Conservation (phyloP, 2,329 filamentous ascomycete species). For the Trichoderma lentiforme region DNA sequence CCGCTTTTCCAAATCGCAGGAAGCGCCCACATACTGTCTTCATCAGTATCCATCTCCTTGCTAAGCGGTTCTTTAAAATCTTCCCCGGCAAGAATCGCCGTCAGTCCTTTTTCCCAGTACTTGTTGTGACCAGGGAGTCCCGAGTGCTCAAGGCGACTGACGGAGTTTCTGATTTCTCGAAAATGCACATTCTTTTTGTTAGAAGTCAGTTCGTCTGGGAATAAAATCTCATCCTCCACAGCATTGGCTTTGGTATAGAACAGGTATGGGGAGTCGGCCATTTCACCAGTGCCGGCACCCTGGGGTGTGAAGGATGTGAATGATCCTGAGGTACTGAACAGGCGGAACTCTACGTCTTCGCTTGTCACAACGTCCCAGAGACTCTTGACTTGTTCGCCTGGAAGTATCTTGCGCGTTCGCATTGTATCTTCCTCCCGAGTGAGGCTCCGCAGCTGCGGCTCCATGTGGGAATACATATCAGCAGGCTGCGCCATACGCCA, state of each 20-base stretch:
- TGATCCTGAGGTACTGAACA: constrained; percentile 17
- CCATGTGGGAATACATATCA: constrained; percentile 26
- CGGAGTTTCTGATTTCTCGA: constrained; percentile 24
- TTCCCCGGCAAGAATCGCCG: neutral
- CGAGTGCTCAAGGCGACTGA: constrained; percentile 23
- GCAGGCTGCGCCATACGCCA: constrained; percentile 25
- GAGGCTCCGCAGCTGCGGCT: constrained; percentile 23
- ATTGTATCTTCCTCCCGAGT: constrained; percentile 25
- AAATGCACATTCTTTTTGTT: constrained; percentile 23
- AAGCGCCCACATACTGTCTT: constrained; percentile 23
- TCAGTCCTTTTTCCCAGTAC: constrained; percentile 14
- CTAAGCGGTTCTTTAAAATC: neutral
- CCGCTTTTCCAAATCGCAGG: constrained; percentile 26
- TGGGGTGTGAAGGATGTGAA: neutral
- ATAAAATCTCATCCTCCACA: constrained; percentile 27
- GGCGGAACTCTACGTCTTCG: constrained; percentile 20
- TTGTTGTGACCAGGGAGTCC: constrained; percentile 17
- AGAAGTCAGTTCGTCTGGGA: constrained; percentile 25
- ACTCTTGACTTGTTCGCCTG: constrained; percentile 24
- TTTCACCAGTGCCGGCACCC: neutral
- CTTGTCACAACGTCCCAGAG: constrained; percentile 27
- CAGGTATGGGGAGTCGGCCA: constrained; percentile 20
- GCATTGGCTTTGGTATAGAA: constrained; percentile 29
- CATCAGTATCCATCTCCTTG: constrained; percentile 12
- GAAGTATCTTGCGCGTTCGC: constrained; percentile 26